Evolutionary conservation across 345 rosid species (phyloP).

Genomic region (Brassica napus): DNA sequence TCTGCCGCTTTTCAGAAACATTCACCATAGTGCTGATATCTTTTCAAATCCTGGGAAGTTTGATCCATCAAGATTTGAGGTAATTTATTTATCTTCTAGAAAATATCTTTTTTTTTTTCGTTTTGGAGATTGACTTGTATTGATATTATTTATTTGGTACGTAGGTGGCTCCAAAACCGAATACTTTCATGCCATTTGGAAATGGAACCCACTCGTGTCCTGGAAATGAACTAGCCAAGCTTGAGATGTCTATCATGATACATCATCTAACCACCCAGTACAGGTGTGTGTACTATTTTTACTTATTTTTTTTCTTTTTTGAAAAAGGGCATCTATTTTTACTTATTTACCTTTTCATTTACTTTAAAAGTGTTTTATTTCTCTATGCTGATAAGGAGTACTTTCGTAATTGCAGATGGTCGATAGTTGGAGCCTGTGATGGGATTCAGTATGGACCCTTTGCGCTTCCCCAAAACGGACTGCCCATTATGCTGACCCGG

Average conservation of each 20-base stretch:
- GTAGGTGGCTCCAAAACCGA: constrained; percentile 80
- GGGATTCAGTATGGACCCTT: constrained; percentile 90
- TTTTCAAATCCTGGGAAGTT: constrained; percentile 68
- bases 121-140: neutral
- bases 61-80: constrained; percentile 92
- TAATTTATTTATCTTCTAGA: constrained; percentile 18
- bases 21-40: constrained; percentile 76
- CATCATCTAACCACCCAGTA: constrained; percentile 88
- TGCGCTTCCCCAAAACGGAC: constrained; percentile 79
- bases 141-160: neutral
- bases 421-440: constrained; percentile 45
- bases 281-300: constrained; percentile 68
- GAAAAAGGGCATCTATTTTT: too few relatives aligned
- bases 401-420: constrained; percentile 51
- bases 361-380: neutral
- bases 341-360: neutral
- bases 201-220: constrained; percentile 88
- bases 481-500: constrained; percentile 60
- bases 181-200: constrained; percentile 92
- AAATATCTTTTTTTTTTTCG: neutral
- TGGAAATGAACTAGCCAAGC: constrained; percentile 82
- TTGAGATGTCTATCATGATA: constrained; percentile 76
- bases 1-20: constrained; percentile 79
- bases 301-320: too few relatives aligned
- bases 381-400: neutral